Base-by-base conservation (phyloP, 306 rosid genomes). In the Carpinus viminea region DNA sequence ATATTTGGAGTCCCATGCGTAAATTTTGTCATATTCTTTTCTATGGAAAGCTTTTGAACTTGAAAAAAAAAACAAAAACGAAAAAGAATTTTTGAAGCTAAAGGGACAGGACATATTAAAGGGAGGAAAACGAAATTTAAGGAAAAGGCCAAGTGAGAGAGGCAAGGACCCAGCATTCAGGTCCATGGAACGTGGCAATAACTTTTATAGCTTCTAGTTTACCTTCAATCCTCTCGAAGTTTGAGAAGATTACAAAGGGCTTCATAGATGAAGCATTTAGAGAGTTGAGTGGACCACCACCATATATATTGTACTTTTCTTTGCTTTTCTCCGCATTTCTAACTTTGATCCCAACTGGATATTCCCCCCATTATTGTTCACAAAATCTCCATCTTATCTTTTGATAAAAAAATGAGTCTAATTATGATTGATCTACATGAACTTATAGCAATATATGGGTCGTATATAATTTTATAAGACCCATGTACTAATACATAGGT, bases 281-380 rank as follows among this genome's bases (percentile, higher is more conserved):
- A 56, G 62, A 20, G 11, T 4, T 57, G 28, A 21, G 21, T 8
- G 91, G 93, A 86, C 93, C 93, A 79, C 87, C 59, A 43, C 12
- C 7, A 47, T 11, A 11, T 9, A 38, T 83, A 70, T 78, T 78
- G 82, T 81, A 77, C 68, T 80, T 79, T 38, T 66, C 24, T 85
- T 83, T 81, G 83, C 70, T 81, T 77, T 78, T 88, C 84, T 86
- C 86, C 80, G 79, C 83, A 51, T 77, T 69, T 83, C 53, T 45
- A 54, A 47, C 70, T 62, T 74, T 6, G 82, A 86, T 87, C 84
- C 88, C 77, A 77, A 83, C 74, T 83, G 86, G 91, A 89, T 83
- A 89, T 89, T 89, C 91, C 76, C 43, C 38, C 70, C 47, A 81
- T 78, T 77, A 28, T 83, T 83, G 65, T 70, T 83, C 80, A 76